Conservation (phyloP, 2,329 filamentous ascomycete genomes). For the Pseudogymnoascus sp. region DNA sequence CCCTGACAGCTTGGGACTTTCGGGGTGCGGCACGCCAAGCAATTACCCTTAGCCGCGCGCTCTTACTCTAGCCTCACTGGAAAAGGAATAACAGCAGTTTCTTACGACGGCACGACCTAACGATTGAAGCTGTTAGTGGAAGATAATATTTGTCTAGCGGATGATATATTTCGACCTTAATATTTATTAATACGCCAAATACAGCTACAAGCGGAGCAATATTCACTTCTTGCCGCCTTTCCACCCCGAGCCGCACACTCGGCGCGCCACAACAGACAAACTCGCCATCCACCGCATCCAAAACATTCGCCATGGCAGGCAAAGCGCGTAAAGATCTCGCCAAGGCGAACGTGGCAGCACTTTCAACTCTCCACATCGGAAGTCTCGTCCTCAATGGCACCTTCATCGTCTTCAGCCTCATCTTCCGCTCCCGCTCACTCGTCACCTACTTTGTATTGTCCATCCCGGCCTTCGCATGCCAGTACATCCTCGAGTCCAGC, state of each 20-base stretch:
- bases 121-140: background rate
- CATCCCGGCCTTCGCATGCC: conserved; percentile 65
- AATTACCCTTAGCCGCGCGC: conserved; percentile 1
- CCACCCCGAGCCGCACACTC: background rate
- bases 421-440: conserved; percentile 56
- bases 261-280: background rate
- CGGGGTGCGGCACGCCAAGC: background rate
- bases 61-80: background rate
- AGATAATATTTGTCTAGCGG: background rate
- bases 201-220: background rate
- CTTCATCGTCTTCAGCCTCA: conserved; percentile 61
- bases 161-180: background rate
- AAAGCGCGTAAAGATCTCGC: conserved; percentile 41
- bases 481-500: conserved; percentile 77
- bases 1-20: background rate
- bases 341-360: conserved; percentile 65
- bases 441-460: conserved; percentile 65
- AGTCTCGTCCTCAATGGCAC: conserved; percentile 62
- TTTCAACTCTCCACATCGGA: conserved; percentile 75
- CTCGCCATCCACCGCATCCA: background rate
- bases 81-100: background rate
- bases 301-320: background rate
- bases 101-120: background rate
- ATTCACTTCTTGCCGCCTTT: background rate
- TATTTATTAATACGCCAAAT: background rate